A percentile compares a stretch with the other conserved stretches of the same genome.
Conservation (phyloP, 2,329 filamentous ascomycete genomes). For the Massarina eburnea region DNA sequence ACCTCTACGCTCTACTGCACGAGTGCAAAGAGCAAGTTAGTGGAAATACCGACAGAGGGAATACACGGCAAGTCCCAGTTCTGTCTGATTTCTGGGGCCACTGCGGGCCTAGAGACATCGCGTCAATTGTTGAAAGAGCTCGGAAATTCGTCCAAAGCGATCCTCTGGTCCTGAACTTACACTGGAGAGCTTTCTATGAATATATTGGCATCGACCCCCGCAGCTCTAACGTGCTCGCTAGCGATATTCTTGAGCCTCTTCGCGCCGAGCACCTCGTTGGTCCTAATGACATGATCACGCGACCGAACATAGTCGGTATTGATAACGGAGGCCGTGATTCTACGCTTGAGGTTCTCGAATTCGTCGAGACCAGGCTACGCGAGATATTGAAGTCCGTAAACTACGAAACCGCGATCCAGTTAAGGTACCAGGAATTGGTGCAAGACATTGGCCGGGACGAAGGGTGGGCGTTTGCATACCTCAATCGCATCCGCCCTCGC, state of each 20-base stretch:
- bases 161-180: slow-evolving; percentile 11
- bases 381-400: slow-evolving; percentile 13
- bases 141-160: slow-evolving; percentile 19
- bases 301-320: not conserved
- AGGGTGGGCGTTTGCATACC: slow-evolving; percentile 1
- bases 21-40: not conserved
- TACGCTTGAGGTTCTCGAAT: slow-evolving; percentile 18
- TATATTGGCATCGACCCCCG: slow-evolving; percentile 18
- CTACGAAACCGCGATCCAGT: slow-evolving; percentile 7
- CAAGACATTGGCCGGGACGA: slow-evolving; percentile 8
- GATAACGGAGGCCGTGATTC: not conserved
- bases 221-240: slow-evolving; percentile 20
- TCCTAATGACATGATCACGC: slow-evolving; percentile 10
- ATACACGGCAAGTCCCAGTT: slow-evolving; percentile 4
- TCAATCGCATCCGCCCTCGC: slow-evolving; percentile 15
- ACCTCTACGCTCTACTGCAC: slow-evolving; percentile 1
- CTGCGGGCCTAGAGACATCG: slow-evolving; percentile 15
- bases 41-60: not conserved
- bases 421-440: slow-evolving; percentile 1
- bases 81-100: slow-evolving; percentile 26
- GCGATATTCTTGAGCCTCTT: slow-evolving; percentile 27
- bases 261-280: slow-evolving; percentile 20
- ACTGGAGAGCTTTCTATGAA: slow-evolving; percentile 12
- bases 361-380: slow-evolving; percentile 18
- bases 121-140: slow-evolving; percentile 17